These are phyloP conservation scores for Penicillium parvum DNA, from an alignment of 495 filamentous ascomycete species.

Conservation along the genomic window DNA sequence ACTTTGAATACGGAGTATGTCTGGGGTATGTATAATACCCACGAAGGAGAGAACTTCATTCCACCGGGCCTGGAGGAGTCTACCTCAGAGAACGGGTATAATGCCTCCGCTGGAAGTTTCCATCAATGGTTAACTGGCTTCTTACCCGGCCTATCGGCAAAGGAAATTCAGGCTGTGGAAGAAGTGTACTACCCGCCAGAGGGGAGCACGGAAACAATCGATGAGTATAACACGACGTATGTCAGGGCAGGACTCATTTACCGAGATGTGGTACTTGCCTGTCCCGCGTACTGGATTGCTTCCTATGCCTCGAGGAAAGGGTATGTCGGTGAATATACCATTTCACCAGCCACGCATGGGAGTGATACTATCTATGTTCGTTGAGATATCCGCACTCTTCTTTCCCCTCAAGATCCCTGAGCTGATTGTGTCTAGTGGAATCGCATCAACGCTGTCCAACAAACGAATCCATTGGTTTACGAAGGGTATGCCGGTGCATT, in stretches of 20 bases:
- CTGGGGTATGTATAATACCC: slow-evolving; percentile 54
- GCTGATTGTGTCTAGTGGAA: slow-evolving; percentile 46
- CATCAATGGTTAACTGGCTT: slow-evolving; percentile 48
- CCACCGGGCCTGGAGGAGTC: slow-evolving; percentile 41
- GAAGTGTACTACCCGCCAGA: slow-evolving; percentile 40
- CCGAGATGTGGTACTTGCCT: slow-evolving; percentile 55
- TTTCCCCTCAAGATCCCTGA: no score
- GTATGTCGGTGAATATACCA: slow-evolving; percentile 56
- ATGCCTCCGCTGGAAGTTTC: slow-evolving; percentile 43
- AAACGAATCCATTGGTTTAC: slow-evolving; percentile 49
- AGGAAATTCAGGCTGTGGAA: slow-evolving; percentile 35
- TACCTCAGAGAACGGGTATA: slow-evolving; percentile 33
- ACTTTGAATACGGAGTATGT: slow-evolving; percentile 43
- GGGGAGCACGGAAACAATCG: slow-evolving; percentile 41
- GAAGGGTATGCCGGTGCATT: slow-evolving; percentile 56
- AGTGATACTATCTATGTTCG: slow-evolving; percentile 55
- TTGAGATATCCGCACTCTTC: no score
- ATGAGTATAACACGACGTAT: slow-evolving; percentile 42
- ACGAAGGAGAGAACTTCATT: slow-evolving; percentile 59
- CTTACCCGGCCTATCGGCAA: slow-evolving; percentile 41
- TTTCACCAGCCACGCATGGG: slow-evolving; percentile 54
- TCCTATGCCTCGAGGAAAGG: slow-evolving; percentile 36
- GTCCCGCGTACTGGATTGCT: slow-evolving; percentile 56
- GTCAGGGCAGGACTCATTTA: slow-evolving; percentile 52
- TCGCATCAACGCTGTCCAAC: slow-evolving; percentile 49